Base-by-base conservation (phyloP, 179 eudicot species). In the Dionaea muscipula region DNA sequence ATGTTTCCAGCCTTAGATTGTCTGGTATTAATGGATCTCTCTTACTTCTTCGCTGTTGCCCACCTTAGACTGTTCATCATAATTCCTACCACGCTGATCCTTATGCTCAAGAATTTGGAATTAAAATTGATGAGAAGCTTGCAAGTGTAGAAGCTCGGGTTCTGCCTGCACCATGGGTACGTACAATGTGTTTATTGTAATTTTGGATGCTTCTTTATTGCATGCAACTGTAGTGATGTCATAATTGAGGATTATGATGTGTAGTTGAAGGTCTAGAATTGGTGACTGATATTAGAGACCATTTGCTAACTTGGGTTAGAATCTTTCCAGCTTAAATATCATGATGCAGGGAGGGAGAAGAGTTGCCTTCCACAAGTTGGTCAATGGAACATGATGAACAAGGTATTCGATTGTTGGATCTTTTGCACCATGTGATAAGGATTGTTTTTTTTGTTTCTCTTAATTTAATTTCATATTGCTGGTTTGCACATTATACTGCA, bases 301-400 rank as follows among this genome's bases (percentile, higher is more conserved):
- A 39, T 12, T 5, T 39, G 4, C 12, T 39, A 12, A 7, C 18
- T 15, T 39, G 16, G 3, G 16, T 39, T 12, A 10, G 11, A 7
- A 39, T 51, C 22, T 60, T 40, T 72, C 51, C 75, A 83, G 95
- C 95, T 90, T 33, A 80, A 83, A 52, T 89, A 89, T 60, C 93
- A 85, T 65, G 97, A 85, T 36, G 73, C 82, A 23, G 95, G 97
- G 23, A 73, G 83, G 49, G 97, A 85, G 69, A 85, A 75, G 68
- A 84, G 79, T 55, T 84, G 84, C 62, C 71, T 79, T 8, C 97
- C 97, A 0, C 89, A 83, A 73, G 95, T 83, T 61, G 97, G 97
- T 31, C 89, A 83, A 49, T 89, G 97, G 97, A 89, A 89, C 28
- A 89, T 89, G 97, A 89, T 79, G 89, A 89, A 89, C 48, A 89